Evolutionary conservation across 371 early-diverging fungal species (phyloP), one percentile per base, ranked within the genome.

Genomic region (Actinomortierella ambigua): DNA sequence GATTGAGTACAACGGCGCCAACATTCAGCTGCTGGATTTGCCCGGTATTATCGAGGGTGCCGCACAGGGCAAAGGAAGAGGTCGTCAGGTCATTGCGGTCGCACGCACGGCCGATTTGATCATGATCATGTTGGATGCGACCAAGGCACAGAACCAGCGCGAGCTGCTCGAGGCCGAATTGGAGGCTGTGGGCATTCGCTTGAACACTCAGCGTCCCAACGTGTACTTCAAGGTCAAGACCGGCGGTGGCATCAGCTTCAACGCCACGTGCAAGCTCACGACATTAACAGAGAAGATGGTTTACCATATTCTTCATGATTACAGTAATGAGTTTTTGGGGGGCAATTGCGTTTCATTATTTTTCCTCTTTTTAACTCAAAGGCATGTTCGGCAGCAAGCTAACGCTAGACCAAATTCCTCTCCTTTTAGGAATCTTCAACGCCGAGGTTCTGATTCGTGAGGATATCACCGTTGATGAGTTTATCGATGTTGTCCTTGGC

Each of bases 31-130:
- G 28, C 79, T 94, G 17, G 95, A 93, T 87, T 80, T 93, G 62
- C 90, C 90, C 20, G 90, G 90, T 79, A 89, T 99, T 83, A 98
- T 99, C 65, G 99, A 99, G 79, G 99, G 99, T 58, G 99, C 99
- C 55, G 92, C 98, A 65, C 97, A 98, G 76, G 99, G 99, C 59
- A 98, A 98, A 77, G 99, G 99, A 77, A 91, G 99, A 80, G 99
- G 99, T 80, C 88, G 95, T 77, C 96, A 95, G 80, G 99, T 98
- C 27, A 87, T 95, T 69, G 96, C 97, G 34, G 97, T 98, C 3
- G 99, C 99, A 17, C 90, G 97, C 59, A 99, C 99, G 4, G 96
- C 99, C 18, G 98, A 98, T 77, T 76, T 99, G 64, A 86, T 99
- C 28, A 86, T 99, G 76, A 98, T 99, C 85, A 97, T 99, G 87